A percentile compares a stretch with the other conserved stretches of the same genome.
Conservation (phyloP, 768 basidiomycete genomes). For the Suillus luteus region DNA sequence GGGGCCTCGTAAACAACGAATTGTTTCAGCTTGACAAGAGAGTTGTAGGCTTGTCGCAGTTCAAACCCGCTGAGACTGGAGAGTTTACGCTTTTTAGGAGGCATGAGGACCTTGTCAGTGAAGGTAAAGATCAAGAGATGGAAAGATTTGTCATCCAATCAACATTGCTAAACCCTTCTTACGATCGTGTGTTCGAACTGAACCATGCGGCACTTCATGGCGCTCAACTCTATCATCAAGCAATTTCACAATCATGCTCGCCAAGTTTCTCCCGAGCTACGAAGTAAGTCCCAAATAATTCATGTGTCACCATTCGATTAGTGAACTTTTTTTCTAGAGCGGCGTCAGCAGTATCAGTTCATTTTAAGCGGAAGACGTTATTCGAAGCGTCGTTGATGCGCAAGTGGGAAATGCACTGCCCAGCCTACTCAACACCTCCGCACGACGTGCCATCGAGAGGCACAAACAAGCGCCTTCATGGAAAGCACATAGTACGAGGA, state of each 20-base stretch:
- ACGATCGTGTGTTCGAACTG: no score
- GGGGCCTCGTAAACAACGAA: fast-evolving
- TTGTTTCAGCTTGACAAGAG: background rate
- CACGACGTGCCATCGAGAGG: background rate
- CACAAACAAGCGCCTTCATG: background rate
- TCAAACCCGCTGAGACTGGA: background rate
- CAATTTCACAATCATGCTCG: no score
- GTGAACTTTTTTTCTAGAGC: no score
- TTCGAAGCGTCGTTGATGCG: background rate
- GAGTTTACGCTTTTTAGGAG: background rate
- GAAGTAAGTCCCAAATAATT: no score
- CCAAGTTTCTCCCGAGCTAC: no score
- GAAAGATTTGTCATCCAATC: no score
- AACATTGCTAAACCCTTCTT: no score
- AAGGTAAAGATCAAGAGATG: no score
- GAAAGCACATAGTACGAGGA: background rate
- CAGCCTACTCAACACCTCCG: background rate
- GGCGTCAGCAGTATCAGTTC: background rate
- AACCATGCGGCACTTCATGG: no score
- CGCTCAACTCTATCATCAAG: no score
- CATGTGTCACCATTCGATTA: no score
- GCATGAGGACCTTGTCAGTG: no score
- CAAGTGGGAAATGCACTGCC: background rate
- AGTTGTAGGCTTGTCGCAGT: background rate
- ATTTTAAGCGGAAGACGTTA: background rate